Base-by-base conservation (phyloP, 257 asterid species). In the Nicotiana noctiflora region DNA sequence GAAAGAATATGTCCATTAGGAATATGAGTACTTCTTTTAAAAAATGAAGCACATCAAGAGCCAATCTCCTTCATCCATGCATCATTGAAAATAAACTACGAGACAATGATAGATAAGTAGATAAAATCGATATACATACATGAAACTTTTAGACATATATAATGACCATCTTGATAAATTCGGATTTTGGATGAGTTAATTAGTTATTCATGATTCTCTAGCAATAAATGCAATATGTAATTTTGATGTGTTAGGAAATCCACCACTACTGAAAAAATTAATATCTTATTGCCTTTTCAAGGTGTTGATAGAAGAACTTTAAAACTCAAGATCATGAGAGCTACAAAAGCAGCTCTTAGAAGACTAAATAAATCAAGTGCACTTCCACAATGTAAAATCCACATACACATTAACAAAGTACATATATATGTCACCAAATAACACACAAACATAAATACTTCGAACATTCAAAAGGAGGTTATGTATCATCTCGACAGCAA, bases 1-100 rank as follows among this genome's bases (percentile, higher is more conserved):
- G 21, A 44, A 70, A 44, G 77, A 57, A 70, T 46, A 70, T 70
- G 8, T 70, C n/a, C 19, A 70, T 34, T 70, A 46, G 55, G 32
- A 37, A 44, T 12, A 70, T 5, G 77, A 40, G 29, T 21, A 70
- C 77, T 46, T 21, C 77, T 59, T 70, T 70, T 59, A 59, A 70
- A 44, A 70, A 13, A 25, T 21, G 59, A 44, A 70, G 77, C 77
- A 46, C 77, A 70, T 57, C 77, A 70, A 70, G 59, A 44, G 77
- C 37, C 21, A 70, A 21, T 70, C 77, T 70, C 37, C 77, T 70
- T 44, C 19, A 14, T 70, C 59, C 77, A 21, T 32, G 77, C 21
- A 9, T 70, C 77, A 70, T 21, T 70, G 77, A 34, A 70, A 19
- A 44, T 27, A 12, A 70, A 70, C 7, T 70, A 70, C 21, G 59